Conservation (phyloP, 176 grass and related monocot species). For the maize (Zea mays) region DNA sequence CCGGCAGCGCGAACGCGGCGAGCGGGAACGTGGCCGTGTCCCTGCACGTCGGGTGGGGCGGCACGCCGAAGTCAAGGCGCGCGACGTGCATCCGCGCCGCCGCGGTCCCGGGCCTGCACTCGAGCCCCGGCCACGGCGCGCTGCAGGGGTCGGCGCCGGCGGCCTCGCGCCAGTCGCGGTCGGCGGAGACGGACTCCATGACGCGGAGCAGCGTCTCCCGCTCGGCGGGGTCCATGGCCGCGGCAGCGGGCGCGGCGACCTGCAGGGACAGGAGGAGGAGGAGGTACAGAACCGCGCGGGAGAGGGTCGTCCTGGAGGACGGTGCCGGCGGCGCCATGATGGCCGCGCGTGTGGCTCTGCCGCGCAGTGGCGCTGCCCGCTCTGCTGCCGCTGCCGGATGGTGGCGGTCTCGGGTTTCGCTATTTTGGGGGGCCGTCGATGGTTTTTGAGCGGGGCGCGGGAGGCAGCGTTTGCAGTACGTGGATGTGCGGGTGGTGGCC, state of each 20-base stretch:
- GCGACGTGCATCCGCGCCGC: constrained; percentile 55
- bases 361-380: background rate
- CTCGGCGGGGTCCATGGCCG: constrained; percentile 67
- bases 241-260: constrained; percentile 8
- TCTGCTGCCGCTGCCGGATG: background rate
- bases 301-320: background rate
- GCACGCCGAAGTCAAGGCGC: constrained; percentile 77
- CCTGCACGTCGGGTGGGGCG: constrained; percentile 73
- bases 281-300: background rate
- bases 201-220: constrained; percentile 66
- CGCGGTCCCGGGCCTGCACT: constrained; percentile 53
- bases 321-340: constrained; percentile 16
- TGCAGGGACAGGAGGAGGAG: constrained; percentile 21
- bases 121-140: constrained; percentile 82
- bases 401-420: constrained; percentile 8
- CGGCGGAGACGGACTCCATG: constrained; percentile 87
- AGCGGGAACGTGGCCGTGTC: constrained; percentile 54
- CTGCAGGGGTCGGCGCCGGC: constrained; percentile 68
- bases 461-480: constrained; percentile 15
- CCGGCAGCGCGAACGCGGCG: constrained; percentile 57
- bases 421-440: background rate
- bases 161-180: constrained; percentile 78
- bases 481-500: background rate
- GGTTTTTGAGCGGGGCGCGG: background rate
- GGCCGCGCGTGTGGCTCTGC: background rate